Evolutionary conservation across 177 flowering plant genomes (phyloP), one percentile per base, ranked within the genome.

Genomic region (Vitis hybrid): DNA sequence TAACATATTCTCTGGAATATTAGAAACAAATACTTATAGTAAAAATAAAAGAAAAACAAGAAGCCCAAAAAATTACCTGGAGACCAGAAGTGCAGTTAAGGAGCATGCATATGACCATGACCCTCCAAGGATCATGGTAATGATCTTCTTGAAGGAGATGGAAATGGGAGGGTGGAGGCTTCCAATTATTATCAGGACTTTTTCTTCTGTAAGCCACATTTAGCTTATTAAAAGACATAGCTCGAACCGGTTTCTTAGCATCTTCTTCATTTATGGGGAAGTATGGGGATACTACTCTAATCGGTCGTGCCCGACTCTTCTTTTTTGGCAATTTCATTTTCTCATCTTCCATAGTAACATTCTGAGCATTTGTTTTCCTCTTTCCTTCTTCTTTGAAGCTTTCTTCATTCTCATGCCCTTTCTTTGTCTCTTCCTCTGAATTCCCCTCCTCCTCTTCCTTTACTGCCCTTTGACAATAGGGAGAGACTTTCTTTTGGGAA

Each of bases 81-180:
- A 10, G 1, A 29, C 94, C 98, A 61, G 85, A 61, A 5, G 98
- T 89, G 26, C 73, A 50, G 68, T 89, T 93, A n/a, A 91, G 85
- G 65, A 91, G 91, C 84, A 89, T 88, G 61, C 94, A 93, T 49
- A 91, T 93, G 8, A 91, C 87, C 77, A 89, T 71, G 51, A 91
- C 89, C 77, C 88, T 88, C 98, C 98, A 93, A 58, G 98, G 97
- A 70, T 93, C 98, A 68, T 81, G 73, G 2, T 51, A 73, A 82
- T 93, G 92, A 16, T 84, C 82, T 68, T 91, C 87, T 71, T 93
- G 98, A 22, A 93, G 74, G 13, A 93, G 91, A 55, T 68, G 15
- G 67, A 61, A 73, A 13, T 68, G 78, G 5, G 92, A 91, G 14
- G 71, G 77, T 1, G 92, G 94, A 45, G 98, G 93, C 61, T 56